Evolutionary conservation across 768 basidiomycete genomes (phyloP), one percentile per base, ranked within the genome.

Genomic region (Tulasnella sp.): DNA sequence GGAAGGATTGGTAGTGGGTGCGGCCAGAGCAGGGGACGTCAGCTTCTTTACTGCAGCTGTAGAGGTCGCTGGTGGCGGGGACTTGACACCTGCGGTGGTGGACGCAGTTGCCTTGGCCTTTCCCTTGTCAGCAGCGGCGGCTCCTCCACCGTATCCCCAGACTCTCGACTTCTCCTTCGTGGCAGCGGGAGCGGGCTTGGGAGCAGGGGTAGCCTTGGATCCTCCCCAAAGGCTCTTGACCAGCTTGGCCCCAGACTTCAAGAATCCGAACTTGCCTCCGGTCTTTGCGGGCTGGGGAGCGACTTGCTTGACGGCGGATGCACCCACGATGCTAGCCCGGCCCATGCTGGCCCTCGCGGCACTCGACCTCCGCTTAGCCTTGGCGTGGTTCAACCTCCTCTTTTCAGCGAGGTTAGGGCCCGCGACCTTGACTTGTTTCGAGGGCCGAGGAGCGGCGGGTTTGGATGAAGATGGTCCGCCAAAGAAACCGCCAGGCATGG

Each of bases 181-280:
- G 10, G 61, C n/a, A 11, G 69, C 71, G 32, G 73, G n/a, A 37
- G 77, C 73, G 16, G 72, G 72, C 71, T 78, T 77, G 40, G 77
- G 32, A 11, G 69, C 23, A 1, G 77, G 10, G 18, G 67, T 23
- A 73, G 77, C 23, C 23, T 48, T 75, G 26, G 20, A n/a, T 18
- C 46, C 79, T 29, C 35, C 70, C 70, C 70, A 79, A 10, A 79
- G 70, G 37, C 79, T 79, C 70, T 70, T 79, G 29, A 79, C 79
- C 46, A 78, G 32, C 67, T 79, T 79, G 70, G 79, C 79, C 10
- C 79, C 80, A 2, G 67, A 79, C 70, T 79, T 79, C 79, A 79
- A 69, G 70, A 79, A 79, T 18, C 70, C 78, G 32, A 79, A 79
- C 42, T 48, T 37, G 48, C 78, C 37, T 23, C 73, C 40, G 73